Conservation (phyloP, 208 protist species). For the Leishmania arabica region DNA sequence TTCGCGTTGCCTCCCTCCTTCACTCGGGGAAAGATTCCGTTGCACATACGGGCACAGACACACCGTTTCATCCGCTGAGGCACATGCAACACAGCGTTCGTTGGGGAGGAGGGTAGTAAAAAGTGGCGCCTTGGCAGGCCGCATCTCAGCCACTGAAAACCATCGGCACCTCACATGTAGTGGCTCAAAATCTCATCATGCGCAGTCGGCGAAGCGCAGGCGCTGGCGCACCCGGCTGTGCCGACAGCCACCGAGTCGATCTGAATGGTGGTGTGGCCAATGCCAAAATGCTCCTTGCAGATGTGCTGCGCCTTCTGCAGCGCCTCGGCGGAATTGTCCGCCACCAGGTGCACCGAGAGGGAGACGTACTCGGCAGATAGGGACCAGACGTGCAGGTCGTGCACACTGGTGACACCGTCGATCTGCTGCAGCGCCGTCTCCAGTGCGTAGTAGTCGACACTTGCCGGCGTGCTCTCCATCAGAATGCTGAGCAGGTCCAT, state of each 20-base stretch:
- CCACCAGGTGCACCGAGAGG: slow-evolving; percentile 83
- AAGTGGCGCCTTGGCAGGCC: background rate
- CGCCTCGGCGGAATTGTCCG: slow-evolving; percentile 39
- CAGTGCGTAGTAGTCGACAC: slow-evolving; percentile 62
- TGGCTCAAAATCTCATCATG: background rate
- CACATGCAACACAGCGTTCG: background rate
- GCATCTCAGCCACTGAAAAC: background rate
- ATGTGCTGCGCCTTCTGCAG: slow-evolving; percentile 70
- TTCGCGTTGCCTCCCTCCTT: background rate
- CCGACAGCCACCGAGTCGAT: slow-evolving; percentile 66
- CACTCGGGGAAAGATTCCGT: background rate
- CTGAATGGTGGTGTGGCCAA: slow-evolving; percentile 91
- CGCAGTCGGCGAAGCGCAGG: slow-evolving; percentile 18
- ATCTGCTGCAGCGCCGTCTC: slow-evolving; percentile 54
- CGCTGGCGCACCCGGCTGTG: slow-evolving; percentile 25
- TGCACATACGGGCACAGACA: background rate
- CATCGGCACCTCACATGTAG: background rate
- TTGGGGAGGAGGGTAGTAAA: background rate
- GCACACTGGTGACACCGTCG: slow-evolving; percentile 72
- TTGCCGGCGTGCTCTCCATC: slow-evolving; percentile 87
- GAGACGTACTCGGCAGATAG: slow-evolving; percentile 79
- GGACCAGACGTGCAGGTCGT: slow-evolving; percentile 93
- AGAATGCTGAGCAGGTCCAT: slow-evolving; percentile 81
- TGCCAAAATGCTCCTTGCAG: slow-evolving; percentile 54
- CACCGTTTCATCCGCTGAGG: background rate